Conservation (phyloP, 306 rosid species). For the Vicia sativa region DNA sequence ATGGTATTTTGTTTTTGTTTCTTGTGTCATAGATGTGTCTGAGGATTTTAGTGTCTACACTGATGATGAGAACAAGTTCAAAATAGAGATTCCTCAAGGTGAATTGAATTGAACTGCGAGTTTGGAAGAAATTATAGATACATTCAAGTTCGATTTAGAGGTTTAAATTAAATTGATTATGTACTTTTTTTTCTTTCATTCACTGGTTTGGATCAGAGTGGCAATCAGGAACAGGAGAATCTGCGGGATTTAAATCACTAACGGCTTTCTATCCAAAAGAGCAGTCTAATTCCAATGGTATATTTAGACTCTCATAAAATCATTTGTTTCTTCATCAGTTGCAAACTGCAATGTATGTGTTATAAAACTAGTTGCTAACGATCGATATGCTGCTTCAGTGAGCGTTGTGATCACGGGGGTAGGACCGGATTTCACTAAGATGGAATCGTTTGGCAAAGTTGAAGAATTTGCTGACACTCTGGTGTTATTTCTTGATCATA, state of each 20-base stretch:
- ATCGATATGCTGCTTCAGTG: slow-evolving; percentile 48
- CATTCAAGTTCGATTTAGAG: background rate
- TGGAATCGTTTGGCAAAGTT: slow-evolving; percentile 96
- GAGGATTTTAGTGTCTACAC: slow-evolving; percentile 65
- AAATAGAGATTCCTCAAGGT: slow-evolving; percentile 81
- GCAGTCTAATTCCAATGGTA: slow-evolving; percentile 68
- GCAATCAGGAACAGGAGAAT: slow-evolving; percentile 80
- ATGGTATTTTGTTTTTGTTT: background rate
- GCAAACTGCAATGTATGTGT: background rate
- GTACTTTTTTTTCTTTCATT: background rate
- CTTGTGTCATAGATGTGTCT: slow-evolving; percentile 45
- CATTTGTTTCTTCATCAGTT: slow-evolving; percentile 1
- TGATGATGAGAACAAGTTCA: slow-evolving; percentile 81
- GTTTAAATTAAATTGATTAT: background rate
- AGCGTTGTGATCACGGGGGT: slow-evolving; percentile 83
- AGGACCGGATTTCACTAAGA: slow-evolving; percentile 88
- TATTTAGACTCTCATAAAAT: background rate
- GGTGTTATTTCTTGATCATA: slow-evolving; percentile 46
- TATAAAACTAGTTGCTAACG: slow-evolving; percentile 3
- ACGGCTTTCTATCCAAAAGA: slow-evolving; percentile 85
- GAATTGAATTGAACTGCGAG: slow-evolving; percentile 28
- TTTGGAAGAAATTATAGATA: slow-evolving; percentile 10
- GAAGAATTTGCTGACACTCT: slow-evolving; percentile 94
- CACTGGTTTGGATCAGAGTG: slow-evolving; percentile 49
- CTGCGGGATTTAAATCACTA: slow-evolving; percentile 77